Base-by-base conservation (phyloP, 768 basidiomycete genomes). In the Kwoniella shandongensis region DNA sequence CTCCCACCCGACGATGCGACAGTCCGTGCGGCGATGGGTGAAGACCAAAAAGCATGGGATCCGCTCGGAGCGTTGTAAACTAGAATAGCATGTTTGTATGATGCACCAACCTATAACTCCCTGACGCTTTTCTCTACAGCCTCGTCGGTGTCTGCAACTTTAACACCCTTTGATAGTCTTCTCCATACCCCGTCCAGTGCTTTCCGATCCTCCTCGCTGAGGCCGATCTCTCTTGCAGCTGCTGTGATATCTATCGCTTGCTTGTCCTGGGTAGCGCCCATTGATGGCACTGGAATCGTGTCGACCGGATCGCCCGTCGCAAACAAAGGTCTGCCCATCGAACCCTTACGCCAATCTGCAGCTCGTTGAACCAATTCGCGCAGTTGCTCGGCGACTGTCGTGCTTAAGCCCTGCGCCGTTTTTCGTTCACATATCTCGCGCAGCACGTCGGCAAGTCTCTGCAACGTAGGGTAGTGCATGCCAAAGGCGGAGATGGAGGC, bases 1-100 rank as follows among this genome's bases (percentile, higher is more conserved):
- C 23, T 18, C 41, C 4, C 39, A 13, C 20, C 36, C 0, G 57
- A 56, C 17, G 59, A 62, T 20, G 54, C 44, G 22, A 42, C 49
- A 32, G 26, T 61, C 12, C 56, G 67, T 27, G 72, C 69, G 12
- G 72, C 72, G n/a, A 39, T 70, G 44, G 72, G 72, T 35, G 72
- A 66, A 18, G 69, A 70, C 56, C 44, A 47, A 44, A 63, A 66
- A 47, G 72, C 70, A 23, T 74, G 72, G 72, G 72, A 74, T 59
- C 72, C 72, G 17, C 53, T 74, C 18, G 72, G 72, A 11, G 72
- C 70, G 20, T 56, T 63, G 50, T 72, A 42, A 44, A 35, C 22
- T 44, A 17, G 20, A 41, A 25, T n/a, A 18, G n/a, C 32, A 32
- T 22, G 26, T 22, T 46, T 42, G 41, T 8, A 42, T 42, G 41